phyloP scores from a whole-genome alignment of 2,329 filamentous ascomycete genomes.

The Cercospora janseana region DNA sequence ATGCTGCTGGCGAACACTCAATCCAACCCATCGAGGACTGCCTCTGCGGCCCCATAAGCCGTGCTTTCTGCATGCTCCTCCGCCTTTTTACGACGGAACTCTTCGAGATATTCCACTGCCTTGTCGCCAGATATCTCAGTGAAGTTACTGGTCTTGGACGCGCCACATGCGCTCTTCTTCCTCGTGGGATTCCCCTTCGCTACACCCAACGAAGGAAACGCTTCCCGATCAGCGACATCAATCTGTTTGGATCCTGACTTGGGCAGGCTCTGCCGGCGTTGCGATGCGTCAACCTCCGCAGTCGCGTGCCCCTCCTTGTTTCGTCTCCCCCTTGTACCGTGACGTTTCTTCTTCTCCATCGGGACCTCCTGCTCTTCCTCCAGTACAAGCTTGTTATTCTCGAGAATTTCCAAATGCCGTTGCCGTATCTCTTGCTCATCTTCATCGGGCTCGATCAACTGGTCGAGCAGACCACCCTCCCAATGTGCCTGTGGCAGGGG shows the following conservation, averaged over 20 bases:
- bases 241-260: slow-evolving; percentile 12
- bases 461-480: slow-evolving; percentile 21
- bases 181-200: slow-evolving; percentile 16
- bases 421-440: slow-evolving; percentile 7
- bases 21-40: slow-evolving; percentile 29
- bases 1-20: slow-evolving; percentile 14
- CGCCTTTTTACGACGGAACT: slow-evolving; percentile 31
- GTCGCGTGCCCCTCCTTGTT: neutral
- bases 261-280: slow-evolving; percentile 4
- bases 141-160: slow-evolving; percentile 20
- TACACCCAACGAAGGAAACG: slow-evolving; percentile 32
- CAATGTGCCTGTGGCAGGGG: slow-evolving; percentile 31
- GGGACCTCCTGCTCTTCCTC: slow-evolving; percentile 1
- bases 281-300: slow-evolving; percentile 1
- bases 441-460: slow-evolving; percentile 20
- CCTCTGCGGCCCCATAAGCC: slow-evolving; percentile 30
- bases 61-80: slow-evolving; percentile 31
- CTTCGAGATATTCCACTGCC: slow-evolving; percentile 29
- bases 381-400: slow-evolving; percentile 10
- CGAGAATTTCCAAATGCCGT: slow-evolving; percentile 13
- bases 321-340: neutral
- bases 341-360: slow-evolving; percentile 7
- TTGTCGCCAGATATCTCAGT: slow-evolving; percentile 31
- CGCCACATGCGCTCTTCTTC: slow-evolving; percentile 21
- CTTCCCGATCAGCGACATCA: slow-evolving; percentile 28